Conservation (phyloP, 371 early-diverging fungal species). For the Apophysomyces sp. region DNA sequence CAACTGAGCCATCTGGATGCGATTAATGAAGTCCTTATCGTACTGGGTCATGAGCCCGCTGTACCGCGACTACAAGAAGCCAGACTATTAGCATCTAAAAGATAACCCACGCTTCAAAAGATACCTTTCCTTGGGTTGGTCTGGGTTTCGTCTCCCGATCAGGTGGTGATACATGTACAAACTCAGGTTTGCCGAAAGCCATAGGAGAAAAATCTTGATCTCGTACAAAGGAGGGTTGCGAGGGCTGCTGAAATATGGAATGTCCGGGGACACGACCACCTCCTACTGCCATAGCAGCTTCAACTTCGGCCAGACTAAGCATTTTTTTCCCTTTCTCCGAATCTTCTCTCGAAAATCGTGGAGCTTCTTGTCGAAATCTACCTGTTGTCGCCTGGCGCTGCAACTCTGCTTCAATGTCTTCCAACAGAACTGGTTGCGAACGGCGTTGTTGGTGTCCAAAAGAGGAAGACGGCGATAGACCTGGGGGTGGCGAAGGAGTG, state of each 20-base stretch:
- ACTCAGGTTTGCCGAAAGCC: background rate
- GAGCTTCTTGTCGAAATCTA: conserved; percentile 16
- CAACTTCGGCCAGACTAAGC: conserved; percentile 70
- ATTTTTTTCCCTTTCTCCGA: conserved; percentile 42
- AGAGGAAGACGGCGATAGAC: conserved; percentile 25
- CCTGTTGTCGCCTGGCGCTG: conserved; percentile 30
- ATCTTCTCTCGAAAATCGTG: conserved; percentile 11
- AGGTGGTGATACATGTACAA: conserved; percentile 5
- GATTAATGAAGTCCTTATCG: conserved; percentile 90
- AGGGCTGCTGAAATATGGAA: conserved; percentile 2
- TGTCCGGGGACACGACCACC: conserved; percentile 26
- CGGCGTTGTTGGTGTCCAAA: conserved; percentile 34
- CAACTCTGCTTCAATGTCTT: conserved; percentile 64
- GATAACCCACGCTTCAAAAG: background rate
- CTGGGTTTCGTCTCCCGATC: background rate
- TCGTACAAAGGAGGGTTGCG: background rate
- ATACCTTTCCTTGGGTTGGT: conserved; percentile 3
- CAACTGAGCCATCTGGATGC: conserved; percentile 91
- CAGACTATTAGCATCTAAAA: background rate
- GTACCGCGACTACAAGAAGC: conserved; percentile 63
- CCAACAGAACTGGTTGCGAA: conserved; percentile 33
- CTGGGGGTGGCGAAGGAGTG: conserved; percentile 24
- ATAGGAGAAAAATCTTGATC: background rate
- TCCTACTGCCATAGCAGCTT: conserved; percentile 56
- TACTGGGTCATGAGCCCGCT: conserved; percentile 88